Evolutionary conservation across 2,329 filamentous ascomycete species (phyloP).

Genomic region (Alternaria angustiovoidea): DNA sequence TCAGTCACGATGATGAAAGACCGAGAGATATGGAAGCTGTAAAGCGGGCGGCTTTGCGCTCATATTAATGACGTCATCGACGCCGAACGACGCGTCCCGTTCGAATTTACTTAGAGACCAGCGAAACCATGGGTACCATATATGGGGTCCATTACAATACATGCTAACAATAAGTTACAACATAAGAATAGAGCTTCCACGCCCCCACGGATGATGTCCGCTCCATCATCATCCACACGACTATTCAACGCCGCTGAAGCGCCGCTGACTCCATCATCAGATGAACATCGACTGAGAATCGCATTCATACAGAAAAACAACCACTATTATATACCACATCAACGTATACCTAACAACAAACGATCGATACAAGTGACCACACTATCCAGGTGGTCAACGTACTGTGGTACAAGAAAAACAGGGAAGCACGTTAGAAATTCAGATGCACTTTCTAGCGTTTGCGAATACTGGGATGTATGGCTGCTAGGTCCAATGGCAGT

Average conservation of each 20-base stretch:
- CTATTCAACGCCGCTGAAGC: not conserved
- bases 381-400: not conserved
- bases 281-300: not conserved
- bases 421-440: not conserved
- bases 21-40: too few species aligned
- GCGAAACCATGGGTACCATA: too few species aligned
- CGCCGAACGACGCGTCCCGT: too few species aligned
- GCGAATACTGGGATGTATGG: not conserved
- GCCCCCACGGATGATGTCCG: not conserved
- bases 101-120: not conserved
- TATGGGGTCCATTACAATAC: not conserved
- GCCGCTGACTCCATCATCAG: not conserved
- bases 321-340: not conserved
- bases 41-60: too few species aligned
- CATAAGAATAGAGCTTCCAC: conserved; percentile 2
- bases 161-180: conserved; percentile 2
- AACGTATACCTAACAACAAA: not conserved
- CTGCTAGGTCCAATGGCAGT: not conserved
- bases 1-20: too few species aligned
- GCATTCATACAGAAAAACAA: not conserved
- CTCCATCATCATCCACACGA: not conserved
- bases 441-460: not conserved
- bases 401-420: not conserved
- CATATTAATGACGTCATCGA: too few species aligned
- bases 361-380: not conserved